A percentile compares a stretch with the other conserved stretches of the same genome.
Conservation (phyloP, 1,284 basidiomycete genomes). For the Trichosporon asahii region DNA sequence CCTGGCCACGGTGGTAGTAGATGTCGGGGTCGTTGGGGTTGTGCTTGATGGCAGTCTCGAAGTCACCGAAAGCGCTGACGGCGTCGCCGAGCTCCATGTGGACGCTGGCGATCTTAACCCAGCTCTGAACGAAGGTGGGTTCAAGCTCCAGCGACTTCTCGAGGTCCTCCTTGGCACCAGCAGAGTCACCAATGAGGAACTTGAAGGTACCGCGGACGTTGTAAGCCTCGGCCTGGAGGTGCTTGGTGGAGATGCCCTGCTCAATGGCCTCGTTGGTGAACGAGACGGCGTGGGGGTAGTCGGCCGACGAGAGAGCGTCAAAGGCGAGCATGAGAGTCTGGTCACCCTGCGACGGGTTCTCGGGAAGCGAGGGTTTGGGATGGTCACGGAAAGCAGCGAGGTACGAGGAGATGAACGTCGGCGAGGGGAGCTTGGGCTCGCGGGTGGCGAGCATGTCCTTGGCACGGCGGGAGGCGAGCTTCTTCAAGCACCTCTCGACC, state of each 20-base stretch:
- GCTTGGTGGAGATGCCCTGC: slow-evolving; percentile 76
- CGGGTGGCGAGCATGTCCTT: slow-evolving; percentile 65
- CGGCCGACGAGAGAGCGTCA: slow-evolving; percentile 77
- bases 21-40: slow-evolving; percentile 89
- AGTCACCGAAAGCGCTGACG: slow-evolving; percentile 79
- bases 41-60: slow-evolving; percentile 81
- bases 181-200: slow-evolving; percentile 85
- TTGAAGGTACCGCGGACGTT: slow-evolving; percentile 96
- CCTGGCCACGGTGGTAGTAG: slow-evolving; percentile 99
- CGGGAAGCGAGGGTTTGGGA: slow-evolving; percentile 70
- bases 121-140: slow-evolving; percentile 78
- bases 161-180: slow-evolving; percentile 81
- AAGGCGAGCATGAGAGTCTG: slow-evolving; percentile 75
- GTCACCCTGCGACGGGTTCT: slow-evolving; percentile 72
- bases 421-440: slow-evolving; percentile 79
- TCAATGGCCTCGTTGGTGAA: slow-evolving; percentile 82
- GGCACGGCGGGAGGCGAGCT: slow-evolving; percentile 70
- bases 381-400: slow-evolving; percentile 91
- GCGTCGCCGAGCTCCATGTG: slow-evolving; percentile 90
- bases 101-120: slow-evolving; percentile 96
- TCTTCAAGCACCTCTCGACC: slow-evolving; percentile 90
- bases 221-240: slow-evolving; percentile 77
- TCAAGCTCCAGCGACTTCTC: slow-evolving; percentile 70
- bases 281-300: slow-evolving; percentile 78
- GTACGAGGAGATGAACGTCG: slow-evolving; percentile 92